Conservation (phyloP, 441 rosid species). For the Gossypium aridum region DNA sequence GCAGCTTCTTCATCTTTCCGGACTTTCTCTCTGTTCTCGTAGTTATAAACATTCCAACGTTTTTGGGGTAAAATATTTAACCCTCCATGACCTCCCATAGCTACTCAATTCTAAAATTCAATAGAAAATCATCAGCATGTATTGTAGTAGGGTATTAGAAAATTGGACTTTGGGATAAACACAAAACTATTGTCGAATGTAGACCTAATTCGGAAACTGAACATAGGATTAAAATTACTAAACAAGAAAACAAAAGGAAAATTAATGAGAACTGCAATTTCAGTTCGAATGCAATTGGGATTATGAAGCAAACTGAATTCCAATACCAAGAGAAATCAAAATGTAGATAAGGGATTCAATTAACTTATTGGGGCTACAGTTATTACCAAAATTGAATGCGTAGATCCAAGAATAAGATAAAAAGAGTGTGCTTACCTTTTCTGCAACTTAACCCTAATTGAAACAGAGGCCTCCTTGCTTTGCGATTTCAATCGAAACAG, state of each 20-base stretch:
- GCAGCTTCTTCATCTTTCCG: slow-evolving; percentile 76
- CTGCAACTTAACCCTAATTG: neutral
- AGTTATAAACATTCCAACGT: slow-evolving; percentile 87
- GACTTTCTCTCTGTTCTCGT: slow-evolving; percentile 77
- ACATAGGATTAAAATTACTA: neutral
- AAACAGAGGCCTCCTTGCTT: neutral
- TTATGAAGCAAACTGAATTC: slow-evolving; percentile 2
- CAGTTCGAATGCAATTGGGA: neutral
- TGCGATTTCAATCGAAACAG: neutral
- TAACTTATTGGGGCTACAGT: neutral
- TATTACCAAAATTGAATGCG: neutral
- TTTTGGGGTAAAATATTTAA: slow-evolving; percentile 89
- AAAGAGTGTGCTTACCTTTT: neutral
- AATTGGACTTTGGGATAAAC: neutral
- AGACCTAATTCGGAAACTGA: neutral
- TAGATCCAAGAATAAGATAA: neutral
- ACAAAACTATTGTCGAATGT: neutral
- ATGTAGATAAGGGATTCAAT: neutral
- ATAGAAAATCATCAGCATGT: neutral
- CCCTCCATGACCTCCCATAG: slow-evolving; percentile 98
- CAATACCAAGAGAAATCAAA: neutral
- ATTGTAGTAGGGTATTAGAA: neutral
- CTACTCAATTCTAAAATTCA: neutral
- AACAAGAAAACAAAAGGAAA: neutral
- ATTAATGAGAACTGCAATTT: neutral